Conservation (phyloP, 177 flowering plant species). For the Viscum album region DNA sequence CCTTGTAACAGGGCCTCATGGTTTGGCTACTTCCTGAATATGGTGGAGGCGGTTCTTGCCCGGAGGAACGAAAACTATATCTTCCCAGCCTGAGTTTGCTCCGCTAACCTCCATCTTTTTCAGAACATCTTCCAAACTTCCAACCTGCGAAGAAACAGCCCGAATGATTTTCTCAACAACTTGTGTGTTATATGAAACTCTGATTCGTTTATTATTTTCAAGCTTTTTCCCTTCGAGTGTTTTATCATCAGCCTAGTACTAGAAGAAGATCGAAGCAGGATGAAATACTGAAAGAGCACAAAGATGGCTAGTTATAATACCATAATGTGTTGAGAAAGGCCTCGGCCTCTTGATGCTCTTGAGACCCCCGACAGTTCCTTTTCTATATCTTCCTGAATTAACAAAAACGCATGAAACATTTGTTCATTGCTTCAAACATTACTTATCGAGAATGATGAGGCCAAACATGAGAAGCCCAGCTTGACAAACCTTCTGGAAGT, state of each 20-base stretch:
- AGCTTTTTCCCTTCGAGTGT: no score
- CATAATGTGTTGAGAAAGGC: slow-evolving; percentile 63
- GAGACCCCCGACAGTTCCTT: slow-evolving; percentile 60
- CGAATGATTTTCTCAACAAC: no score
- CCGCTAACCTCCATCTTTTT: slow-evolving; percentile 65
- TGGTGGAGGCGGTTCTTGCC: slow-evolving; percentile 83
- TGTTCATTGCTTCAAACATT: neutral
- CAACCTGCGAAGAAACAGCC: slow-evolving; percentile 49
- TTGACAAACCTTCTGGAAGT: slow-evolving; percentile 62
- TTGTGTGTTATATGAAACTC: no score
- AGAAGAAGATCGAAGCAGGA: no score
- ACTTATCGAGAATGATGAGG: no score
- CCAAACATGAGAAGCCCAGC: neutral
- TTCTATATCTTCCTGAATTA: slow-evolving; percentile 81
- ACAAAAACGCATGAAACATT: slow-evolving; percentile 10
- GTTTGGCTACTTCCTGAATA: slow-evolving; percentile 52
- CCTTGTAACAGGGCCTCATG: no score
- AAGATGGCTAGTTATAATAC: slow-evolving; percentile 28
- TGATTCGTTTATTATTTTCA: no score
- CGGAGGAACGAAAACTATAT: slow-evolving; percentile 84
- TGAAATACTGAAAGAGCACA: no score
- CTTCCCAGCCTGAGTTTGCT: slow-evolving; percentile 89
- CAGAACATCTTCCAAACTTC: slow-evolving; percentile 85
- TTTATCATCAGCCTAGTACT: no score
- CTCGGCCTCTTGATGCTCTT: slow-evolving; percentile 52